Conservation (phyloP, 257 asterid genomes). For the Solanum boliviense region DNA sequence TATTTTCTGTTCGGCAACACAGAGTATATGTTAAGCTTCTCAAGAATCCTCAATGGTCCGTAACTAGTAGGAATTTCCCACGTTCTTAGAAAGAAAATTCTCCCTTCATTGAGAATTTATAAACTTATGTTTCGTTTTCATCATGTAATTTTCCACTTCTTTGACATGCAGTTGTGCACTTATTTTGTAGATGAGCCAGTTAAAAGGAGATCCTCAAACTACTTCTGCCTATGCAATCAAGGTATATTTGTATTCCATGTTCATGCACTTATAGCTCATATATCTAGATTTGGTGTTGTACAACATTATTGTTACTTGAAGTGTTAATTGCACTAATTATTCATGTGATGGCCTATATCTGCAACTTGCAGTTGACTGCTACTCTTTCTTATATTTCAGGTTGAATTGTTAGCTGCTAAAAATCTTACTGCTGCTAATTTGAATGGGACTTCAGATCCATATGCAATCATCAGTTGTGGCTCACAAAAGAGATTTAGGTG, state of each 20-base stretch:
- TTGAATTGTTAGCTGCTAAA: constrained; percentile 87
- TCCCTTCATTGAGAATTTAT: background rate
- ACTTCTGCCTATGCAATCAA: constrained; percentile 52
- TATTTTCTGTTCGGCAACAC: background rate
- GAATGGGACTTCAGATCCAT: constrained; percentile 92
- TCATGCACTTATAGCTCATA: background rate
- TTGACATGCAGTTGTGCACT: constrained; percentile 87
- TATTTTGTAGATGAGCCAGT: constrained; percentile 62
- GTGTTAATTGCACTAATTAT: background rate
- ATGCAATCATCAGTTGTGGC: constrained; percentile 80
- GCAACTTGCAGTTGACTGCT: background rate
- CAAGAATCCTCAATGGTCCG: background rate
- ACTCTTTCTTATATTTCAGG: constrained; percentile 31
- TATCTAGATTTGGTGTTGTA: background rate
- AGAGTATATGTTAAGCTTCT: background rate
- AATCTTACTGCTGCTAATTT: constrained; percentile 78
- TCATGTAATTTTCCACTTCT: constrained; percentile 44
- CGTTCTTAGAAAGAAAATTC: background rate
- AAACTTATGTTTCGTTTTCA: constrained; percentile 13
- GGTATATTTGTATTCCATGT: constrained; percentile 28
- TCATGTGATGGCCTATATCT: background rate
- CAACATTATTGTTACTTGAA: background rate
- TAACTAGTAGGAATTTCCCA: background rate
- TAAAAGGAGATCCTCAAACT: constrained; percentile 33
- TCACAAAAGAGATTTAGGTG: constrained; percentile 84